A percentile compares a stretch with the other conserved stretches of the same genome.
Conservation (phyloP, 768 basidiomycete species). For the Obba rivulosa region DNA sequence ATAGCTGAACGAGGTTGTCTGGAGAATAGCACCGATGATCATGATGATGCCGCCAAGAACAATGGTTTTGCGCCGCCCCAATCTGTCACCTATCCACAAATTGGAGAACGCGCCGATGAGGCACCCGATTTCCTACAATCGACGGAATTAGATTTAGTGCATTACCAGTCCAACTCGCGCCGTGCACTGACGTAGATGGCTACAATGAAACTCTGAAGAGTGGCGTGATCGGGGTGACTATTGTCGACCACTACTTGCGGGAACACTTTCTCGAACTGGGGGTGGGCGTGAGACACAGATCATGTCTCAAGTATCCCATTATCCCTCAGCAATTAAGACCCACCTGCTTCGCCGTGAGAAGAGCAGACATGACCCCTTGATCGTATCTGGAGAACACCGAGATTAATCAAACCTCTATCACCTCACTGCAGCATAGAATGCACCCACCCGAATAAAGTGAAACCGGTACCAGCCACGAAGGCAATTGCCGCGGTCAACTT, state of each 20-base stretch:
- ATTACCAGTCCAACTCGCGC: not conserved
- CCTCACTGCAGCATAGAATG: not conserved
- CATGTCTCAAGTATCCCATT: too few relatives aligned
- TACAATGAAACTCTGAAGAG: conserved; percentile 54
- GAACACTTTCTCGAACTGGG: conserved; percentile 52
- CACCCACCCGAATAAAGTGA: conserved; percentile 55
- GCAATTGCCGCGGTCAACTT: conserved; percentile 44
- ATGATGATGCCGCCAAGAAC: conserved; percentile 53
- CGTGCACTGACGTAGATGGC: conserved; percentile 44
- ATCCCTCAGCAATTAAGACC: too few relatives aligned
- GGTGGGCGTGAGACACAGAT: too few relatives aligned
- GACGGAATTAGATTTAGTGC: not conserved
- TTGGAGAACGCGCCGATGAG: conserved; percentile 59
- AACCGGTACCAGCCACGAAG: conserved; percentile 54
- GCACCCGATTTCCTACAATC: conserved; percentile 56
- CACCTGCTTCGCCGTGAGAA: conserved; percentile 52
- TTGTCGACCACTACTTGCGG: conserved; percentile 44
- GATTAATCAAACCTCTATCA: not conserved
- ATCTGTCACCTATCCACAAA: conserved; percentile 51
- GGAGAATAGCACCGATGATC: conserved; percentile 58
- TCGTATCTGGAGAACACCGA: conserved; percentile 42
- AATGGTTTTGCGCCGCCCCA: conserved; percentile 57
- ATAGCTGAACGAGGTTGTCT: conserved; percentile 51
- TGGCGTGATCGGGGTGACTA: conserved; percentile 42
- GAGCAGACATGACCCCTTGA: conserved; percentile 67